Evolutionary conservation across 1,284 basidiomycete species (phyloP), one percentile per base, ranked within the genome.

Genomic region (Ustilago cynodontis): DNA sequence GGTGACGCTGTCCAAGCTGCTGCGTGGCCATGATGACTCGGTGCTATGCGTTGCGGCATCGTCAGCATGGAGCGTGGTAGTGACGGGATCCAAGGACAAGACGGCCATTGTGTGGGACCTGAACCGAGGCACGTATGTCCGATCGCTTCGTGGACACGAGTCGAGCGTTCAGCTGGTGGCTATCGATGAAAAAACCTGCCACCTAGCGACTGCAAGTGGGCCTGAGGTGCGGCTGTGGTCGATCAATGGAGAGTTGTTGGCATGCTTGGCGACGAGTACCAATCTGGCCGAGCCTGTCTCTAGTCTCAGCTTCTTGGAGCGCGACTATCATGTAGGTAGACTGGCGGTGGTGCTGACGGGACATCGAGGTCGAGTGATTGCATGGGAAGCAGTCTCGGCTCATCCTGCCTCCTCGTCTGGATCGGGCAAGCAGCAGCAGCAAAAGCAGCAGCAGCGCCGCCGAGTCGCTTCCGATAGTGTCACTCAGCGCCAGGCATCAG

Each of bases 101-200:
- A 93, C 91, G 66, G 94, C 92, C 0, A 92, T 92, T 16, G 79
- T 97, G 8, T 98, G 95, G 95, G 95, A 98, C 84, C 88, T 94
- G 61, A 97, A 98, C 82, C 89, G 91, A 28, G 78, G 71, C 28
- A 62, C 70, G 11, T 80, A 81, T 49, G 78, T 84, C 2, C 74
- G 79, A 8, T 59, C 74, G 37, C 77, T 86, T 26, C 75, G 64
- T 11, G 79, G 78, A 39, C 78, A 78, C 41, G 86, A 79, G 0
- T 87, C 89, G 28, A 88, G 90, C 0, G 90, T 97, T 3, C 89
- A 90, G 71, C 88, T 92, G 2, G 91, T 92, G 16, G 89, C 92
- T 1, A 90, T 98, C 80, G 93, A 95, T 82, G 93, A 95, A 82
- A 91, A 92, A 81, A 93, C 91, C 57, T 93, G 94, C 8, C 91